Evolutionary conservation across 495 filamentous ascomycete genomes (phyloP).

Genomic region (Podospora pseudocomata): DNA sequence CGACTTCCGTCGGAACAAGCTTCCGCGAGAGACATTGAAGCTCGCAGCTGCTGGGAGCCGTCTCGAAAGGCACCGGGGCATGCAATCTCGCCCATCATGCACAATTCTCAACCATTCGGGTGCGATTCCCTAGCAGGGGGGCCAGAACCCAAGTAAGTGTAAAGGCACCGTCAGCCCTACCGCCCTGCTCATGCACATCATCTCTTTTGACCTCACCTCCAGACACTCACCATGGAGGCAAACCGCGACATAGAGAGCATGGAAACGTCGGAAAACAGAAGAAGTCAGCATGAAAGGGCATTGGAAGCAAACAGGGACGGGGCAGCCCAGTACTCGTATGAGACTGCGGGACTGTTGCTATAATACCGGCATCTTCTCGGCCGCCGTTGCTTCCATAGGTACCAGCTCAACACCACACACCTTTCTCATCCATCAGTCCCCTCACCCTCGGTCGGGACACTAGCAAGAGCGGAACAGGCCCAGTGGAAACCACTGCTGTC

Average conservation of each 20-base stretch:
- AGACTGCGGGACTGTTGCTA: neutral
- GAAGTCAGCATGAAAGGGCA: neutral
- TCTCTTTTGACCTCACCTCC: neutral
- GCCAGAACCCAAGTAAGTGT: too few relatives aligned
- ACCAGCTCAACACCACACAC: neutral
- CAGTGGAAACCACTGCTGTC: too few relatives aligned
- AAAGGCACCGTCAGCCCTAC: neutral
- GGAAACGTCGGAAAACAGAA: neutral
- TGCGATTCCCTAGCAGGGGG: neutral
- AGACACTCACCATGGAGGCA: neutral
- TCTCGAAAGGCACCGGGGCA: neutral
- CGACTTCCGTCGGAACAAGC: neutral
- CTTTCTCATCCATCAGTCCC: neutral
- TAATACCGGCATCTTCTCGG: neutral
- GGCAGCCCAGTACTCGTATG: neutral
- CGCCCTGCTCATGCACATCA: neutral
- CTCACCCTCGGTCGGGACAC: neutral
- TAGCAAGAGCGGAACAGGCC: neutral
- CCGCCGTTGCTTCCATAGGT: neutral
- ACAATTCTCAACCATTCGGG: neutral
- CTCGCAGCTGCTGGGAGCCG: neutral
- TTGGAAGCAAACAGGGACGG: neutral
- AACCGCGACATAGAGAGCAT: neutral
- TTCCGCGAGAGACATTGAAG: neutral
- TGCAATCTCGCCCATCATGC: neutral